Base-by-base conservation (phyloP, 1,284 basidiomycete species). In the Boletellus dicymbophilus region DNA sequence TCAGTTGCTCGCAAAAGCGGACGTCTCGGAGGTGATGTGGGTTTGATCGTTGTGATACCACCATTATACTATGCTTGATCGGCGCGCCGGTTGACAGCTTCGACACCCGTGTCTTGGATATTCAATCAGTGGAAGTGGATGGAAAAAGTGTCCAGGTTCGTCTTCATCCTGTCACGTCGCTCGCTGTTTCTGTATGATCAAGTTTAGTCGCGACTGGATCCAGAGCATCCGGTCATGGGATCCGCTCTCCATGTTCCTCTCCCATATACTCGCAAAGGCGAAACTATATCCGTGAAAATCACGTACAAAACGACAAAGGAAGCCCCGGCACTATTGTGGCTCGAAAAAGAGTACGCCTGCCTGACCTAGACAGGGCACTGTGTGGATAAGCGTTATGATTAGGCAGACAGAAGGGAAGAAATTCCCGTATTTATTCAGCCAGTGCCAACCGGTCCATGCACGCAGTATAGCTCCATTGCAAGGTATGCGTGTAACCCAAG, bases 401-500 rank as follows among this genome's bases (percentile, higher is more conserved):
- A 90, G 90, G 54, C 91, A 97, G 71, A 98, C 96, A 0, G 90
- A 93, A 53, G 90, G 90, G 18, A 92, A 94, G 62, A 72, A 78
- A 44, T 89, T 91, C 69, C 91, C 93, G 0, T 98, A 93, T 73
- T 73, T 98, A 23, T 98, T 97, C 75, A 95, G 91, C 48, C 95
- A 98, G 70, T 93, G 90, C 62, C 94, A 98, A 67, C 94, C 96
- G 20, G 95, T 94, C 61, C 86, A 95, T 64, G 88, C 88, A 6
- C 82, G 95, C 33, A 82, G 88, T 2, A 68, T 97, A 41, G 80
- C 84, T 1, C 94, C 95, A 1, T 69, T 91, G 48, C 92, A 95
- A 80, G 90, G 90, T 79, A 42, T 46, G n/a, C n/a, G n/a, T n/a
- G n/a, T n/a, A n/a, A n/a, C n/a, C n/a, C n/a, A n/a, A n/a, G n/a